These are phyloP conservation scores for Plenodomus biglobosus DNA, from an alignment of 2,329 filamentous ascomycete genomes.

Conservation along the genomic window DNA sequence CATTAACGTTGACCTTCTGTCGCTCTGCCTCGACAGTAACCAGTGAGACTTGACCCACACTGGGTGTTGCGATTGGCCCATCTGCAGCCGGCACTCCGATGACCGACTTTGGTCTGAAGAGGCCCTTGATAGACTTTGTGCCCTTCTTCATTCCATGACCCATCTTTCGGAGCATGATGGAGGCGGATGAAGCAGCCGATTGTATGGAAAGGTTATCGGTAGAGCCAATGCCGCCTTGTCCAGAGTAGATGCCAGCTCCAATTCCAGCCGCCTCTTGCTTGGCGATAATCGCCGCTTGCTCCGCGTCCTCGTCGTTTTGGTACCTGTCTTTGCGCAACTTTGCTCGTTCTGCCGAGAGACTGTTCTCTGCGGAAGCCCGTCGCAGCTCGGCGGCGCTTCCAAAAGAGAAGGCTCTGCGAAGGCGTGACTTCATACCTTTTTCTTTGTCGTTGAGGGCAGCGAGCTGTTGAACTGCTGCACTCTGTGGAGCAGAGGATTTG, in stretches of 20 bases:
- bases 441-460: conserved; percentile 86
- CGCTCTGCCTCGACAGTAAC: conserved; percentile 93
- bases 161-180: conserved; percentile 97
- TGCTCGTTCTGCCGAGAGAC: conserved; percentile 51
- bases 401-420: conserved; percentile 93
- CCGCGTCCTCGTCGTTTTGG: conserved; percentile 72
- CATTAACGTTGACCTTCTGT: conserved; percentile 76
- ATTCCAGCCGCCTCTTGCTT: conserved; percentile 91
- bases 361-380: conserved; percentile 69
- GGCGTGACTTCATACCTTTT: conserved; percentile 79
- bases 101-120: conserved; percentile 93
- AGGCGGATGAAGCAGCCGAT: conserved; percentile 85
- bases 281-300: conserved; percentile 87
- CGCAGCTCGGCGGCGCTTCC: conserved; percentile 90
- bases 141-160: conserved; percentile 97
- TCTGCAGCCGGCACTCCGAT: conserved; percentile 76
- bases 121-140: conserved; percentile 82
- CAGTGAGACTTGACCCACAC: conserved; percentile 86
- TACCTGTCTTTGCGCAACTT: conserved; percentile 56
- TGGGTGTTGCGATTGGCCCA: conserved; percentile 63
- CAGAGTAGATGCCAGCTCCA: conserved; percentile 90
- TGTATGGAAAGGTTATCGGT: conserved; percentile 94
- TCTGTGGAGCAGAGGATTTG: conserved; percentile 42
- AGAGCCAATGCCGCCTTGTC: conserved; percentile 83
- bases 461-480: conserved; percentile 80